Conservation (phyloP, 2,329 filamentous ascomycete species). For the Cyclaneusma minus region DNA sequence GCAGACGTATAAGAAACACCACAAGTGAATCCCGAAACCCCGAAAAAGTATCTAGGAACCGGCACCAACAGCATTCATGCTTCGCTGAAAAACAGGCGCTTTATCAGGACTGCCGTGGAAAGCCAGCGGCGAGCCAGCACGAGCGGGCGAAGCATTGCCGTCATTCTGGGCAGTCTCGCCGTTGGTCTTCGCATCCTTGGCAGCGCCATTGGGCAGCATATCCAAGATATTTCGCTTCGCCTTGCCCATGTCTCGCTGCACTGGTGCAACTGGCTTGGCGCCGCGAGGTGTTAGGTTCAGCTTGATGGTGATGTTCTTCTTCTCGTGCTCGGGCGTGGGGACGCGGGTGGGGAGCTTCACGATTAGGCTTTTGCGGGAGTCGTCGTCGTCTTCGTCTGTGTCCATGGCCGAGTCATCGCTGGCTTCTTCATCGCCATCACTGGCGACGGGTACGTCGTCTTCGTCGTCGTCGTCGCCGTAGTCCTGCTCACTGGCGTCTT, state of each 20-base stretch:
- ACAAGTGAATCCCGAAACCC: no score
- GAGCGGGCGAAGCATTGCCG: slow-evolving; percentile 4
- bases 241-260: slow-evolving; percentile 1
- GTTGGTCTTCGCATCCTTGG: not conserved
- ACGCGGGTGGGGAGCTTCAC: slow-evolving; percentile 50
- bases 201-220: slow-evolving; percentile 3
- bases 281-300: slow-evolving; percentile 6
- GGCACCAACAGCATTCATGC: slow-evolving; percentile 12
- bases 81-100: slow-evolving; percentile 17
- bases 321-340: slow-evolving; percentile 19
- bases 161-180: not conserved
- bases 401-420: no score
- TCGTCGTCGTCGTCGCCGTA: slow-evolving; percentile 62
- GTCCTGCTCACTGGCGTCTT: slow-evolving; percentile 57
- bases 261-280: slow-evolving; percentile 1
- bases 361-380: slow-evolving; percentile 44
- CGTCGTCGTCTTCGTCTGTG: slow-evolving; percentile 22
- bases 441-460: slow-evolving; percentile 44
- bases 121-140: slow-evolving; percentile 27
- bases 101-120: slow-evolving; percentile 49
- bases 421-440: slow-evolving; percentile 39
- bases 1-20: no score
- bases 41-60: slow-evolving; percentile 4
- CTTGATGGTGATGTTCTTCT: slow-evolving; percentile 13
- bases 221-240: slow-evolving; percentile 5